Base-by-base conservation (phyloP, 345 rosid genomes). In the Gossypium longicalyx region DNA sequence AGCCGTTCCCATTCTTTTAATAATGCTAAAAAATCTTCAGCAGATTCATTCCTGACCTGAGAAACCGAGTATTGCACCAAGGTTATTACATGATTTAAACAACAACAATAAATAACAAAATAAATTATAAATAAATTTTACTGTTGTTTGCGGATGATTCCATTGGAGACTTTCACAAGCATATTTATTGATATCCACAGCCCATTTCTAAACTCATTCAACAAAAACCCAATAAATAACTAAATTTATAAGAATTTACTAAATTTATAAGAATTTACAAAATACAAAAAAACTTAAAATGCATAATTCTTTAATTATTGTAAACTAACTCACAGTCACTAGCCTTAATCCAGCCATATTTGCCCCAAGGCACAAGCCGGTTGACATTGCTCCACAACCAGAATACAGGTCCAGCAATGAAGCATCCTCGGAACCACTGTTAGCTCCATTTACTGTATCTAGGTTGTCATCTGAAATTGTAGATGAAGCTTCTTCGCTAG, bases 301-400 rank as follows among this genome's bases (percentile, higher is more conserved):
- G 7, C 10, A 49, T 25, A 13, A 13, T 3, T 23, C 17, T 16
- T 52, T 51, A n/a, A 69, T 27, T 3, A 17, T 16, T 16, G 23
- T 27, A 11, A 16, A 16, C 5, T 4, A 56, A 61, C 92, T 73
- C 73, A 90, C 93, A 0, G 95, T 91, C 27, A 85, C 83, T 54
- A 93, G 92, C 25, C 87, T 82, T 12, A 79, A 38, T 9, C 90
- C 87, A n/a, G 90, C 78, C 16, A 82, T 41, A 7, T 85, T 78
- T 43, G 97, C 89, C 17, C 98, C 95, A 17, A 90, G 84, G 73
- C 92, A 87, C 45, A 93, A 76, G 2, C 98, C 97, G 1, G 91
- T 93, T 0, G 98, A 91, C 97, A 93, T 90, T 9, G 92, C 97
- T 7, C 97, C 95, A 81, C 98, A 93, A 4, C 97, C 97, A 57